A percentile compares a stretch with the other conserved stretches of the same genome.
phyloP scores from a whole-genome alignment of 2,329 filamentous ascomycete genomes.

The Penicillium crustosum region DNA sequence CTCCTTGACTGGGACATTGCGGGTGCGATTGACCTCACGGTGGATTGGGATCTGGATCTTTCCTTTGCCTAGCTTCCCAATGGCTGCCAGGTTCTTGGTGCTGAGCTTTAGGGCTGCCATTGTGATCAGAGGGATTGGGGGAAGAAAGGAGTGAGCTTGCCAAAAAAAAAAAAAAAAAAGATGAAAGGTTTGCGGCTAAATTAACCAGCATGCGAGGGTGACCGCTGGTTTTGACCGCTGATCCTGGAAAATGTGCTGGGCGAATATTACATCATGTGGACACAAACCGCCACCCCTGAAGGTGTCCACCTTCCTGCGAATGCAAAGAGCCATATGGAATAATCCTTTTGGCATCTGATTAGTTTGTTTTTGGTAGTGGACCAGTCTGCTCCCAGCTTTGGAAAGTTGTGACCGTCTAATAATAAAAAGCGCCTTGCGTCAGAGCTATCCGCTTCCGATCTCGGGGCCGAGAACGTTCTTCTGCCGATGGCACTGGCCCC shows the following conservation, averaged over 20 bases:
- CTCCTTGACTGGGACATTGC: conserved; percentile 49
- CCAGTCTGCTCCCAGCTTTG: not conserved
- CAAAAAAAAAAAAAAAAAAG: too few relatives aligned
- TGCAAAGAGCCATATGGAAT: not conserved
- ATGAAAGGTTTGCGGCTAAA: not conserved
- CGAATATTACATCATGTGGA: conserved; percentile 15
- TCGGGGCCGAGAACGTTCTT: conserved; percentile 6
- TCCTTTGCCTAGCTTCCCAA: conserved; percentile 25
- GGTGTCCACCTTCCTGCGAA: not conserved
- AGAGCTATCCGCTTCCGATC: conserved; percentile 3
- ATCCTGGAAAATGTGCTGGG: conserved; percentile 7
- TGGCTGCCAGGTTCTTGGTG: conserved; percentile 42
- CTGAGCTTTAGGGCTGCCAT: conserved; percentile 43
- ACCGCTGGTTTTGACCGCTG: conserved; percentile 22
- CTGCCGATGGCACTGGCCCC: not conserved
- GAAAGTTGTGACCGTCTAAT: not conserved
- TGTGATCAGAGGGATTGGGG: conserved; percentile 21
- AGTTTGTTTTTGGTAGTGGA: conserved; percentile 1
- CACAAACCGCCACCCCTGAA: conserved; percentile 3
- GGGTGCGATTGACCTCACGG: conserved; percentile 22
- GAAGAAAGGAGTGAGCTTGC: conserved; percentile 2
- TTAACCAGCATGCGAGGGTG: conserved; percentile 6
- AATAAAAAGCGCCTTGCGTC: not conserved
- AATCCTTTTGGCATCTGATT: not conserved
- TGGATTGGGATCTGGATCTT: conserved; percentile 47